phyloP scores from a whole-genome alignment of 768 basidiomycete genomes.

The Trametes cinnabarina region DNA sequence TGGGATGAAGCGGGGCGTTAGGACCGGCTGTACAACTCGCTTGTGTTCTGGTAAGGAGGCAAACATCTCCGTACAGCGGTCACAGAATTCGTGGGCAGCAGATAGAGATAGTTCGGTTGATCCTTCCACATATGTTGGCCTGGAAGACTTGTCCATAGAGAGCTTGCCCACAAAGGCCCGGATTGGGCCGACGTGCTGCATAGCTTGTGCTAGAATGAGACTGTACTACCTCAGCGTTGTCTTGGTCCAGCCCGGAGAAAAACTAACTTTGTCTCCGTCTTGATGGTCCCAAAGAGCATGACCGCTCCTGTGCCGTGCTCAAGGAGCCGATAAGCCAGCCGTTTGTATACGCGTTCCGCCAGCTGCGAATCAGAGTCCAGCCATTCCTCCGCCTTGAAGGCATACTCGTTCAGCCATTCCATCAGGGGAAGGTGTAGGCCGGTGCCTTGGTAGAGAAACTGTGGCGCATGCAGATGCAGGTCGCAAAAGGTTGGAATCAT shows the following conservation, averaged over 20 bases:
- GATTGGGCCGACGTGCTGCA: slow-evolving; percentile 63
- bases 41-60: slow-evolving; percentile 41
- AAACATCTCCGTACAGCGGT: slow-evolving; percentile 43
- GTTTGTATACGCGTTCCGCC: slow-evolving; percentile 64
- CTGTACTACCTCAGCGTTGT: no score
- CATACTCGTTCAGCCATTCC: slow-evolving; percentile 81
- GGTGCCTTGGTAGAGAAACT: slow-evolving; percentile 85
- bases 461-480: slow-evolving; percentile 84
- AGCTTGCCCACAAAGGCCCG: slow-evolving; percentile 87
- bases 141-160: slow-evolving; percentile 81
- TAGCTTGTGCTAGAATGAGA: slow-evolving; percentile 71
- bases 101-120: slow-evolving; percentile 48
- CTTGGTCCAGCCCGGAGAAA: no score
- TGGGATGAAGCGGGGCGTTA: slow-evolving; percentile 89
- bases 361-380: slow-evolving; percentile 62
- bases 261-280: slow-evolving; percentile 74
- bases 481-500: slow-evolving; percentile 80
- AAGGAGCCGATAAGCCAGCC: slow-evolving; percentile 62
- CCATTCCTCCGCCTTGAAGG: slow-evolving; percentile 76
- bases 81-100: slow-evolving; percentile 57
- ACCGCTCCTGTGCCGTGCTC: slow-evolving; percentile 78
- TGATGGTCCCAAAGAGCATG: slow-evolving; percentile 81
- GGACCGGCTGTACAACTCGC: slow-evolving; percentile 70
- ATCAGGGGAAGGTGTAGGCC: slow-evolving; percentile 83
- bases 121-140: slow-evolving; percentile 67